Base-by-base conservation (phyloP, 164 flowering plant species). In the Tetracentron sinense region DNA sequence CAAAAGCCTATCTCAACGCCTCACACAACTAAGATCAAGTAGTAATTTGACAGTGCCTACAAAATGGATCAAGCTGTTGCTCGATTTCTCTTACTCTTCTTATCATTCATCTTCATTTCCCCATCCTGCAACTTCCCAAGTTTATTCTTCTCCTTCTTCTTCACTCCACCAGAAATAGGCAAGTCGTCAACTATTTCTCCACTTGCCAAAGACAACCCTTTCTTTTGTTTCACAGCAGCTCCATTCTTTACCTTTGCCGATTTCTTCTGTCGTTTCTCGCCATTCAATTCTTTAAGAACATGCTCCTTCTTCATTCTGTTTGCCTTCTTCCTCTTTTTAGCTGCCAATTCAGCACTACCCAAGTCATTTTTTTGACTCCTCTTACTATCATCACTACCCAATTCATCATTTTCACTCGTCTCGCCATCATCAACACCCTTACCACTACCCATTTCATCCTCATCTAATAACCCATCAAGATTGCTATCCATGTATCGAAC, bases 401-500 rank as follows among this genome's bases (percentile, higher is more conserved):
- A 66, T 12, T 49, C 14, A n/a, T 44, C 62, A n/a, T n/a, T n/a
- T n/a, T 27, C 72, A 59, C 67, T 57, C 23, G 60, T 42, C n/a
- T 63, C 66, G 25, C 33, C 69, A 56, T 35, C 19, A 59, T 57
- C 56, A 50, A 15, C 23, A 49, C 42, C 65, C 53, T 53, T 66
- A 63, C 42, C 77, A 26, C 21, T 56, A 5, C 44, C 74, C 47
- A 65, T 26, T 6, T 67, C 78, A 38, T 60, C 70, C 7, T 42
- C 75, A 30, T 59, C 79, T 20, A 52, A 3, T 33, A 42, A 46
- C 33, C 53, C 77, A 46, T 27, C 64, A 31, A 35, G 26, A 49
- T 54, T 44, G 15, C 15, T 54, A 71, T 81, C 90, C 87, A 87
- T 78, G 38, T 83, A 82, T 55, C 61, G 51, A 46, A 86, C 83